Evolutionary conservation across 306 rosid species (phyloP), one percentile per base, ranked within the genome.

Genomic region (Corylus americana): DNA sequence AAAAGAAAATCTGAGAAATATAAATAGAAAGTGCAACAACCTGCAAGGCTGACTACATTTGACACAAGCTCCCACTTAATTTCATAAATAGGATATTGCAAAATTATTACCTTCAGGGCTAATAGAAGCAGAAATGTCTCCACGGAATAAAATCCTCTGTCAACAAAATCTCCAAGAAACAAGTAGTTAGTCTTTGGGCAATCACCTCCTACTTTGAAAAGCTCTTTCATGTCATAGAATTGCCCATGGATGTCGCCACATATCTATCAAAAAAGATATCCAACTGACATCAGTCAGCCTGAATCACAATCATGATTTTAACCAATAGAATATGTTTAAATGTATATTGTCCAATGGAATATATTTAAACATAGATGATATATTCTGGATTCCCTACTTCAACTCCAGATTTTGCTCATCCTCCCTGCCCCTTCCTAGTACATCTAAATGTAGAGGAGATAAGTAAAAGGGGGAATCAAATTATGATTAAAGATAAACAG

Each of bases 201-300:
- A 79, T 96, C 99, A 20, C 96, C 97, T 86, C 99, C 99, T 8
- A 96, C 99, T 90, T 88, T 96, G 89, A 96, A 96, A 84, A 96
- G 99, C 92, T 96, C 99, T 78, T 93, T 96, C 99, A 93, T 89
- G 81, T 96, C 99, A 77, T 96, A 96, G 85, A 96, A 96, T 79
- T 96, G 99, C 64, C 99, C 98, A 51, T 96, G 99, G 78, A 96
- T 96, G 90, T 93, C 99, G 20, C 99, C 99, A 44, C 99, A 96
- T 82, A 96, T 96, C 99, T 96, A 88, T 20, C 25, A 5, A 71
- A 73, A 45, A 70, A 77, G 55, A 80, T 16, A 68, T 53, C 66
- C 76, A 77, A 78, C 27, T 45, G 45, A n/a, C 73, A 70, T 13
- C 8, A 8, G 68, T 77, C 47, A 81, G 70, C 80, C 74, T 57